phyloP scores from a whole-genome alignment of 1,284 basidiomycete species.

The Rhodotorula sp. region DNA sequence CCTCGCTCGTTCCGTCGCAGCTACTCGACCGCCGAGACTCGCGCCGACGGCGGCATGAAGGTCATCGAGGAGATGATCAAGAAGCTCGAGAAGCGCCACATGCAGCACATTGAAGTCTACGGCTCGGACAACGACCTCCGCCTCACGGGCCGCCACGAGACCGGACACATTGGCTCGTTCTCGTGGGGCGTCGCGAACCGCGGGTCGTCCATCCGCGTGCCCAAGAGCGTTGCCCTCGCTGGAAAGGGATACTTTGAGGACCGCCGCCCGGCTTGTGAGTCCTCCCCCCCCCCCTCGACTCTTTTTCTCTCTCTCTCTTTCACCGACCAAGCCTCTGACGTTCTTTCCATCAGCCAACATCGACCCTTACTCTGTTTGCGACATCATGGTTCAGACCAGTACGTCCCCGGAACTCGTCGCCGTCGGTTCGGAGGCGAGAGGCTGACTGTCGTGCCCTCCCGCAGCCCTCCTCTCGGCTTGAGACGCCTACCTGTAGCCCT shows the following conservation, averaged over 20 bases:
- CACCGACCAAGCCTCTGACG: not conserved
- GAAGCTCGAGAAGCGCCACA: constrained; percentile 53
- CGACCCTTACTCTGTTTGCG: constrained; percentile 60
- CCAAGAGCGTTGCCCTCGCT: constrained; percentile 39
- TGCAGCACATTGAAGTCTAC: constrained; percentile 64
- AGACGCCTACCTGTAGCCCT: no score
- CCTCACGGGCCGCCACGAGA: constrained; percentile 93
- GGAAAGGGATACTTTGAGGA: constrained; percentile 80
- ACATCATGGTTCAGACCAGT: constrained; percentile 93
- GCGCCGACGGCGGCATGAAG: constrained; percentile 90
- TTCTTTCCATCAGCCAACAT: no score
- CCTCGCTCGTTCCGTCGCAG: constrained; percentile 63
- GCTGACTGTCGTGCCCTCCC: not conserved
- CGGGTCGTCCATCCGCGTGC: constrained; percentile 68
- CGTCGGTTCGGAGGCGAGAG: not conserved
- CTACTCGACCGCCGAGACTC: constrained; percentile 88
- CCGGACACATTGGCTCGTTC: constrained; percentile 89
- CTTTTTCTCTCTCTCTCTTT: not conserved
- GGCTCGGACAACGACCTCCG: constrained; percentile 71
- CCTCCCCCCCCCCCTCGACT: constrained; percentile 47
- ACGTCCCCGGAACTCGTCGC: constrained; percentile 54
- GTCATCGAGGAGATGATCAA: constrained; percentile 88
- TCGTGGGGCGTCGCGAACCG: constrained; percentile 63
- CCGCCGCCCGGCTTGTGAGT: constrained; percentile 89
- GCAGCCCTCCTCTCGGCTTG: constrained; percentile 1